Conservation (phyloP, 2,329 filamentous ascomycete species). For the Pyrenophora graminea region DNA sequence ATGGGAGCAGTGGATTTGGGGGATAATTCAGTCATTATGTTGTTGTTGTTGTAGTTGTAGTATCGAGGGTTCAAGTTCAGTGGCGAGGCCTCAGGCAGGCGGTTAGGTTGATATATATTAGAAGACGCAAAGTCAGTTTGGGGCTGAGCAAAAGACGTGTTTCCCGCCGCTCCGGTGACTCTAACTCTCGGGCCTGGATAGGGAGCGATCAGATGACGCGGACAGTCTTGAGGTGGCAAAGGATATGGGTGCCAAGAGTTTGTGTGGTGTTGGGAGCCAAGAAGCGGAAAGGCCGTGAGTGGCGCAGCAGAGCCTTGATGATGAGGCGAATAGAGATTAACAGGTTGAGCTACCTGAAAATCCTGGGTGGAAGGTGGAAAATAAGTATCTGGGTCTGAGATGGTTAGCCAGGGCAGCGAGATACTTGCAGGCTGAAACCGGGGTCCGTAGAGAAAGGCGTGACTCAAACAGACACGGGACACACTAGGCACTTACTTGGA, state of each 20-base stretch:
- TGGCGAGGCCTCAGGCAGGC: conserved; percentile 38
- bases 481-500: conserved; percentile 25
- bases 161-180: conserved; percentile 39
- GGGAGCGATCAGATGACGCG: conserved; percentile 42
- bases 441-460: conserved; percentile 18
- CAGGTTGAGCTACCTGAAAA: conserved; percentile 24
- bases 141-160: conserved; percentile 39
- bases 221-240: conserved; percentile 29
- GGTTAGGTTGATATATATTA: conserved; percentile 34
- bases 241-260: conserved; percentile 34
- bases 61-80: conserved; percentile 29
- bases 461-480: conserved; percentile 27
- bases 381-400: conserved; percentile 39
- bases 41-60: conserved; percentile 18
- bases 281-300: conserved; percentile 37
- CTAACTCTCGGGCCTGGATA: conserved; percentile 32
- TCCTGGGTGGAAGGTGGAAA: conserved; percentile 29
- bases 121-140: conserved; percentile 35
- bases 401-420: conserved; percentile 18
- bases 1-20: conserved; percentile 26
- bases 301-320: conserved; percentile 34
- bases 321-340: conserved; percentile 35
- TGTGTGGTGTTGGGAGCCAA: conserved; percentile 30
- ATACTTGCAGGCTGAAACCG: conserved; percentile 36
- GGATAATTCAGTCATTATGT: conserved; percentile 33